phyloP scores from a whole-genome alignment of 352 stramenopile species.

The Saprolegnia parasitica region DNA sequence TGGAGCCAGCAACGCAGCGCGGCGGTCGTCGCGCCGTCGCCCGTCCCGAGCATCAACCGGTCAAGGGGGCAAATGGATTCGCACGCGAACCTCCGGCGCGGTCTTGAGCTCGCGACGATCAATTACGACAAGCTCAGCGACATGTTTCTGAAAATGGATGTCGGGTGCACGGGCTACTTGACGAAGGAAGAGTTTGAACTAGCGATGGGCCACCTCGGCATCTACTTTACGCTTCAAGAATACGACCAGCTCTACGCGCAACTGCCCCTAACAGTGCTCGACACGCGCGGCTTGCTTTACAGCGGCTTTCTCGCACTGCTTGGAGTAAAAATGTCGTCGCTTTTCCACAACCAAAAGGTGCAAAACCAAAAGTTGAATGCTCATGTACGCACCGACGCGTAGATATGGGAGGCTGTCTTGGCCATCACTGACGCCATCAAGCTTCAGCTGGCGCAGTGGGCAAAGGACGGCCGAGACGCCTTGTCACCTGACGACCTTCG shows the following conservation, averaged over 20 bases:
- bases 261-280: slow-evolving; percentile 33
- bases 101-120: background rate
- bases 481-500: slow-evolving; percentile 59
- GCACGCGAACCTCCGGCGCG: background rate
- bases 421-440: slow-evolving; percentile 44
- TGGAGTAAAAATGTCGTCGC: slow-evolving; percentile 32
- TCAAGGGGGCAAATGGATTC: background rate
- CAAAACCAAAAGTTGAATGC: too few relatives aligned
- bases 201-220: slow-evolving; percentile 60
- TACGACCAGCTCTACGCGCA: slow-evolving; percentile 63
- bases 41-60: too few relatives aligned
- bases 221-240: slow-evolving; percentile 61
- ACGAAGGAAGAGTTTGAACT: slow-evolving; percentile 66
- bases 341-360: slow-evolving; percentile 27
- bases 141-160: slow-evolving; percentile 79
- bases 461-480: slow-evolving; percentile 46
- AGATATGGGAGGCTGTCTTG: slow-evolving; percentile 63
- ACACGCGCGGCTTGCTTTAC: slow-evolving; percentile 42
- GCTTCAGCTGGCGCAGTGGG: slow-evolving; percentile 51
- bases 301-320: slow-evolving; percentile 53
- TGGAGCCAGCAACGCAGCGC: slow-evolving; percentile 54
- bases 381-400: background rate
- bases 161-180: slow-evolving; percentile 55
- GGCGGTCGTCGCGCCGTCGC: too few relatives aligned
- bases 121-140: slow-evolving; percentile 55